Evolutionary conservation across 2,329 filamentous ascomycete genomes (phyloP), one percentile per base, ranked within the genome.

Genomic region (Aotearoamyces nothofagi): DNA sequence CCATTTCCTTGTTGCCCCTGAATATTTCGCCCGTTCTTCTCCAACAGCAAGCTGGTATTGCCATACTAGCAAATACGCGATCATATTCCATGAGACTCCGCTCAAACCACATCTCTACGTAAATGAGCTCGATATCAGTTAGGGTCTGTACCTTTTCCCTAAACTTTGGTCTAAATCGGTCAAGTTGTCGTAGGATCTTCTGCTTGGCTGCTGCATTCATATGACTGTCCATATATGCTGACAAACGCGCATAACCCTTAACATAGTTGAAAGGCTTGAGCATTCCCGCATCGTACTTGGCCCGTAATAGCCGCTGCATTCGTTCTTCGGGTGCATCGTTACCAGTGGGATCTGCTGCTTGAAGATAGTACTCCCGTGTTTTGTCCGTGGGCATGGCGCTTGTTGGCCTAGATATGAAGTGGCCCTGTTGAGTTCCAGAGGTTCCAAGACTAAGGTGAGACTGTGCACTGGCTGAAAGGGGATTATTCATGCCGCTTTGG

Each of bases 51-150:
- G 90, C 90, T 0, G 90, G 90, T 37, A 98, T 87, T 2, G 90
- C 90, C 90, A 98, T 98, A 51, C 84, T 92, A 2, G 90, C 90
- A 58, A 98, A 98, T 2, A 98, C 86, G 17, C 90, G 82, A 47
- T 98, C 90, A 45, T 96, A 96, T 50, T 96, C 90, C 79, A 96
- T 90, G 42, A 98, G 58, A 38, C 81, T 90, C 45, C 79, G 74
- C 54, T 98, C 90, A 48, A 98, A 96, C 87, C 90, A 96, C 83
- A 96, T 94, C 56, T 98, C 90, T 8, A 96, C 87, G 34, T 86
- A 73, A 15, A 96, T 77, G 15, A 98, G 69, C 53, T 98, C 83
- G 51, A 94, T 80, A 53, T 98, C 90, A 2, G 82, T 94, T 47
- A 96, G 61, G 17, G 67, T 76, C 40, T 96, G 84, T 50, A 92